These are phyloP conservation scores for Gaertneriomyces sp. DNA, from an alignment of 192 early-diverging fungal genomes.

Conservation along the genomic window DNA sequence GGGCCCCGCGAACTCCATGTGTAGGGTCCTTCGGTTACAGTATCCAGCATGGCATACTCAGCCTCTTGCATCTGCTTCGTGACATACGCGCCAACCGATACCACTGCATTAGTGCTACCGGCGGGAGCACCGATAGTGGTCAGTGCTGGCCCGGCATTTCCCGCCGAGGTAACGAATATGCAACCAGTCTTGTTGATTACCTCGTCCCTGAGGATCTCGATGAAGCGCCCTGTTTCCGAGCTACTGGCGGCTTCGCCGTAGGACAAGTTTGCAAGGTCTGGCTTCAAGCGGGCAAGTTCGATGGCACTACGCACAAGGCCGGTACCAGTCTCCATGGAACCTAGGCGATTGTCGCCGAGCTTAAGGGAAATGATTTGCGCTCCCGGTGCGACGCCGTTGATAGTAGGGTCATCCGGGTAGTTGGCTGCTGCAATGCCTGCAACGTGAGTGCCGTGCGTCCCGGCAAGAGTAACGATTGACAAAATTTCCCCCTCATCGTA, in stretches of 20 bases:
- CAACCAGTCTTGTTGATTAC: slow-evolving; percentile 77
- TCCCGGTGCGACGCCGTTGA: slow-evolving; percentile 92
- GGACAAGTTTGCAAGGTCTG: slow-evolving; percentile 48
- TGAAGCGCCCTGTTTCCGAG: slow-evolving; percentile 75
- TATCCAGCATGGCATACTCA: slow-evolving; percentile 79
- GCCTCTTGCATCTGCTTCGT: slow-evolving; percentile 80
- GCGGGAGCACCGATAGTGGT: slow-evolving; percentile 83
- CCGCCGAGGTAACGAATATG: slow-evolving; percentile 84
- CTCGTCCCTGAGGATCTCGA: slow-evolving; percentile 73
- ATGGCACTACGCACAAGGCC: slow-evolving; percentile 78
- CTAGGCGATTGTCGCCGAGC: slow-evolving; percentile 79
- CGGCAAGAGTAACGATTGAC: slow-evolving; percentile 76
- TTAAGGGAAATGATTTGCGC: slow-evolving; percentile 91
- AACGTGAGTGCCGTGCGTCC: slow-evolving; percentile 92
- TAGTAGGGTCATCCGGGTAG: slow-evolving; percentile 75
- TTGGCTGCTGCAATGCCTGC: slow-evolving; percentile 88
- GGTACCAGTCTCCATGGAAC: slow-evolving; percentile 78
- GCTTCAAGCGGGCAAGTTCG: slow-evolving; percentile 47
- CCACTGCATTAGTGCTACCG: slow-evolving; percentile 55
- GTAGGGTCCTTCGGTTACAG: slow-evolving; percentile 72
- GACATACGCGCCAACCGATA: slow-evolving; percentile 91
- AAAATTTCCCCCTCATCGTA: slow-evolving; percentile 69
- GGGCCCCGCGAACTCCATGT: slow-evolving; percentile 92
- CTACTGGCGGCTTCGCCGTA: slow-evolving; percentile 74
- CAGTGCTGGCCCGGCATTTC: slow-evolving; percentile 90